Conservation (phyloP, 2,329 filamentous ascomycete species). For the Biscogniauxia sp. region DNA sequence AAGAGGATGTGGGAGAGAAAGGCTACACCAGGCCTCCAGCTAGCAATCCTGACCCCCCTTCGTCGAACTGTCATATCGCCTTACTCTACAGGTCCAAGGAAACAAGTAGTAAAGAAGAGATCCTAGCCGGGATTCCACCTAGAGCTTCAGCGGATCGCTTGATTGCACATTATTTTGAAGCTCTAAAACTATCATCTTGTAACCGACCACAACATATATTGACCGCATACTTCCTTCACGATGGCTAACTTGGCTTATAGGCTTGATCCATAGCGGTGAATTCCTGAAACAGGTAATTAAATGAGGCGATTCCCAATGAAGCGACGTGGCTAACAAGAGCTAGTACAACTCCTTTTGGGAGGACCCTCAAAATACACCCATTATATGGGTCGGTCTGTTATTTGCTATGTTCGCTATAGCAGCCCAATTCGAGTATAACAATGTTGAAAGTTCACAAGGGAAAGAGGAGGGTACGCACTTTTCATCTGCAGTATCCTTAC, state of each 20-base stretch:
- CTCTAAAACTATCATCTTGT: constrained; percentile 30
- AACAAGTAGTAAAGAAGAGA: constrained; percentile 28
- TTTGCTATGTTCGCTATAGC: constrained; percentile 46
- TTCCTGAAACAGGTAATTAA: constrained; percentile 28
- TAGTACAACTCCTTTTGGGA: constrained; percentile 47
- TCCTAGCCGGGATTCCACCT: constrained; percentile 34
- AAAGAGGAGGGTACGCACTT: constrained; percentile 1
- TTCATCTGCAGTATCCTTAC: not conserved
- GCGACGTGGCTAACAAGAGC: constrained; percentile 2
- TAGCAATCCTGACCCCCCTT: not conserved
- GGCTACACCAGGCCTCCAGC: constrained; percentile 1
- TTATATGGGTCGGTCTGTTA: constrained; percentile 46
- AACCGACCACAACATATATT: not conserved
- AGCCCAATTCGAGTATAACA: constrained; percentile 19
- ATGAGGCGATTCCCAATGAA: not conserved
- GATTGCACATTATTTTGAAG: constrained; percentile 38
- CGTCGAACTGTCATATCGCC: constrained; percentile 10
- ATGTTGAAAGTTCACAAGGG: constrained; percentile 8
- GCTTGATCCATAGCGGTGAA: constrained; percentile 26
- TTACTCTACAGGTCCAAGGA: constrained; percentile 33
- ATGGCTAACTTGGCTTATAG: constrained; percentile 12
- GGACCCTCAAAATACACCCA: constrained; percentile 33
- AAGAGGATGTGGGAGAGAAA: constrained; percentile 13
- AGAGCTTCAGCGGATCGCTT: constrained; percentile 34
- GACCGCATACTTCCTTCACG: constrained; percentile 3